These are phyloP conservation scores for Hypoxylon intermedium DNA, from an alignment of 495 filamentous ascomycete species.

Conservation along the genomic window DNA sequence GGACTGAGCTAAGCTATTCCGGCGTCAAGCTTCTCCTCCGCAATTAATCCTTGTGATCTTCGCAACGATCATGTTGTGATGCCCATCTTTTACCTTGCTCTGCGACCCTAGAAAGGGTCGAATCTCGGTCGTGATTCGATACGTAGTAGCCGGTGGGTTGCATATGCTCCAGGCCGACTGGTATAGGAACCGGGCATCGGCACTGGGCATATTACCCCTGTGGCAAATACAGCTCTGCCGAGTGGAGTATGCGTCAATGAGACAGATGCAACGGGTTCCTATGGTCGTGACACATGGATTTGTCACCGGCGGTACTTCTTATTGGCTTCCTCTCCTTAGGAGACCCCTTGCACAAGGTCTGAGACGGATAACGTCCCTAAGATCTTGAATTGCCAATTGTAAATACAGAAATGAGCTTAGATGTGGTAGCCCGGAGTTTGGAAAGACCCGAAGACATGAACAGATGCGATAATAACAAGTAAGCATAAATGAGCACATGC, in stretches of 20 bases:
- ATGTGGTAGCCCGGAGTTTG: conserved; percentile 5
- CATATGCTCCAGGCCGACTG: background rate
- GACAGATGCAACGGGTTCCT: background rate
- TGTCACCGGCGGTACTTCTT: background rate
- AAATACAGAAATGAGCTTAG: background rate
- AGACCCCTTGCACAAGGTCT: background rate
- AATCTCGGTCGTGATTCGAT: conserved; percentile 33
- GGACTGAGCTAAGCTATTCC: too few relatives aligned
- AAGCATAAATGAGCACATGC: conserved; percentile 9
- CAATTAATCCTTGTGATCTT: conserved; percentile 29
- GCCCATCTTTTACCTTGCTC: background rate
- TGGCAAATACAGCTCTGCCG: background rate
- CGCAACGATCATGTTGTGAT: conserved; percentile 19
- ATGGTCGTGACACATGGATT: conserved; percentile 8
- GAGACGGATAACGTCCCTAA: background rate
- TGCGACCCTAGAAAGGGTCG: conserved; percentile 4
- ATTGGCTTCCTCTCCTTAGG: background rate
- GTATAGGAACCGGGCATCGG: background rate
- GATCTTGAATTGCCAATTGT: background rate
- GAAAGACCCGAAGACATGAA: conserved; percentile 13
- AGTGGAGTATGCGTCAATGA: conserved; percentile 4
- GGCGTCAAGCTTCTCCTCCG: conserved; percentile 14
- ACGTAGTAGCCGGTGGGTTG: conserved; percentile 1
- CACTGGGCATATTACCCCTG: conserved; percentile 2
- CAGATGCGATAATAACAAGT: too few relatives aligned